Conservation (phyloP, 2,329 filamentous ascomycete species). For the Aspergillus candidus region DNA sequence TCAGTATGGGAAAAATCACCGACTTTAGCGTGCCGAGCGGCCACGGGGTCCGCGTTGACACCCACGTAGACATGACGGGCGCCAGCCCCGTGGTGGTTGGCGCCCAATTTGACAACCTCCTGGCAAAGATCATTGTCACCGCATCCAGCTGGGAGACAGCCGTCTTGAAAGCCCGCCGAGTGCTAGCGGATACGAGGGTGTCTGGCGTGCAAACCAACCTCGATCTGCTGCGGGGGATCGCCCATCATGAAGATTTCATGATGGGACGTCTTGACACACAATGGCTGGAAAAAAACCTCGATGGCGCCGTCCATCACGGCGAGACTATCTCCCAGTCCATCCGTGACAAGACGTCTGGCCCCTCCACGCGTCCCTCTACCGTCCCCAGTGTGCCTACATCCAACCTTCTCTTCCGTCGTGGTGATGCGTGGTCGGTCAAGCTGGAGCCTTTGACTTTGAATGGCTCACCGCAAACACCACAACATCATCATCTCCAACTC, state of each 20-base stretch:
- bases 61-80: conserved; percentile 43
- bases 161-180: conserved; percentile 50
- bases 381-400: conserved; percentile 22
- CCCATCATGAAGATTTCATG: conserved; percentile 47
- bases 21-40: conserved; percentile 51
- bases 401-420: conserved; percentile 50
- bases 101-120: conserved; percentile 53
- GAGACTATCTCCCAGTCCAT: conserved; percentile 20
- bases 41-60: conserved; percentile 54
- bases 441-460: conserved; percentile 33
- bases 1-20: conserved; percentile 56
- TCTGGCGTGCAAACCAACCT: conserved; percentile 55
- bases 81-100: conserved; percentile 40
- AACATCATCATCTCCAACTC: conserved; percentile 49
- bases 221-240: conserved; percentile 49
- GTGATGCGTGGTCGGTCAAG: conserved; percentile 53
- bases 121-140: conserved; percentile 56
- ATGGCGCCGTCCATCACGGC: conserved; percentile 32
- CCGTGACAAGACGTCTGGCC: neutral
- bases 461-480: conserved; percentile 11
- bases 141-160: conserved; percentile 48
- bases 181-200: conserved; percentile 52
- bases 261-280: conserved; percentile 47
- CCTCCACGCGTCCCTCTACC: neutral
- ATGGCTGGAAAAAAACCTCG: conserved; percentile 52